These are phyloP conservation scores for Ceratocystis albifundus DNA, from an alignment of 2,329 filamentous ascomycete species.

Conservation along the genomic window DNA sequence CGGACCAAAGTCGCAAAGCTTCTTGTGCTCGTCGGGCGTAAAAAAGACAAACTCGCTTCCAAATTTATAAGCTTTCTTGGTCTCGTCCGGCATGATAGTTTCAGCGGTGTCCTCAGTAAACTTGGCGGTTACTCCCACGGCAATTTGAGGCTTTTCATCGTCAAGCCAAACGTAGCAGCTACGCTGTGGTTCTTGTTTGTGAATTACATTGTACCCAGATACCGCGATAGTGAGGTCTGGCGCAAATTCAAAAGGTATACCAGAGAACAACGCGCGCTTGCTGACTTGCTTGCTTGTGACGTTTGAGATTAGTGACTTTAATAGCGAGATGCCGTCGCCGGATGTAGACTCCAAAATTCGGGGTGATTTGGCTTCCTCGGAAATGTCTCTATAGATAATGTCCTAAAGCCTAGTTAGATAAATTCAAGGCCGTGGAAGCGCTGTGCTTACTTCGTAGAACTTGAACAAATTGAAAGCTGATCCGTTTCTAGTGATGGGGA, in stretches of 20 bases:
- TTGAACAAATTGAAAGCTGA: conserved; percentile 67
- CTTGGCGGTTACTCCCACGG: conserved; percentile 58
- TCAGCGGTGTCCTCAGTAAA: conserved; percentile 67
- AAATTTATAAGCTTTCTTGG: conserved; percentile 91
- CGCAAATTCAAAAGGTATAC: conserved; percentile 75
- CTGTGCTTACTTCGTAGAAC: conserved; percentile 69
- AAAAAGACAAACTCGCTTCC: conserved; percentile 85
- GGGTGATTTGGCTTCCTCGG: conserved; percentile 49
- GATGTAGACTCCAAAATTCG: conserved; percentile 53
- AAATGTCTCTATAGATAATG: conserved; percentile 73
- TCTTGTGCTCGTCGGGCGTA: conserved; percentile 67
- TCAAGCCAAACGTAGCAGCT: conserved; percentile 81
- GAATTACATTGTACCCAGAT: conserved; percentile 83
- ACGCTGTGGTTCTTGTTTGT: conserved; percentile 67
- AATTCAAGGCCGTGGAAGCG: too few species aligned
- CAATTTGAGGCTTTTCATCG: conserved; percentile 76
- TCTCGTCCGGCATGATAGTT: conserved; percentile 66
- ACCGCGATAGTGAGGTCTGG: conserved; percentile 78
- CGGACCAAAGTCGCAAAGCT: conserved; percentile 67
- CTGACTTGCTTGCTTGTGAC: conserved; percentile 84
- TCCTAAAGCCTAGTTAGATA: conserved; percentile 43
- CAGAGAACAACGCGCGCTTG: conserved; percentile 75
- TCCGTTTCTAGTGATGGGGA: conserved; percentile 61
- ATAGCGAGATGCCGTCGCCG: conserved; percentile 63
- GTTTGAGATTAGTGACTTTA: conserved; percentile 71